These are phyloP conservation scores for Clavaria fumosa DNA, from an alignment of 768 basidiomycete species.

Conservation along the genomic window DNA sequence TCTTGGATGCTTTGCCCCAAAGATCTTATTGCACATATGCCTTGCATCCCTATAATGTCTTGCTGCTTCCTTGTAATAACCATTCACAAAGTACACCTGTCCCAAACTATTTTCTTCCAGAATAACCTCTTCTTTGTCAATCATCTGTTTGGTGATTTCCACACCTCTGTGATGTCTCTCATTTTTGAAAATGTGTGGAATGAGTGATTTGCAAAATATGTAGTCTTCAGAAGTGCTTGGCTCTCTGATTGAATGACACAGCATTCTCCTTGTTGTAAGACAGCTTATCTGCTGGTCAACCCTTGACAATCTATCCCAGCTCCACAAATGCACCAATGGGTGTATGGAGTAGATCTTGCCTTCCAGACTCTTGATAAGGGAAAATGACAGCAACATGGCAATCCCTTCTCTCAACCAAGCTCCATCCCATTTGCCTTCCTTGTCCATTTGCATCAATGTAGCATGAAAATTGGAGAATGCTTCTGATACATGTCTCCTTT, in stretches of 20 bases:
- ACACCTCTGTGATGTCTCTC: not conserved
- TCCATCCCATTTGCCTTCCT: not conserved
- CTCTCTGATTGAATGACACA: not conserved
- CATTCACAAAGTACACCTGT: not conserved
- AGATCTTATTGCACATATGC: too few relatives aligned
- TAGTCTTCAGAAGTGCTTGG: not conserved
- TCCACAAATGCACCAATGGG: not conserved
- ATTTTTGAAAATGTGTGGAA: not conserved
- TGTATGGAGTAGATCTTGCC: not conserved
- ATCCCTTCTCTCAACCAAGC: not conserved
- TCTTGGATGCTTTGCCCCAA: too few relatives aligned
- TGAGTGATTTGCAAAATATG: not conserved
- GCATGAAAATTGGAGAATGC: not conserved
- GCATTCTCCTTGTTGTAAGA: not conserved
- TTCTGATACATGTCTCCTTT: too few relatives aligned
- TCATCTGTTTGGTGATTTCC: not conserved
- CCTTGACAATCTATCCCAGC: not conserved
- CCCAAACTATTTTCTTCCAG: not conserved
- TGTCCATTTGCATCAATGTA: not conserved
- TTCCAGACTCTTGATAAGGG: not conserved
- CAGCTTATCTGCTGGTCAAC: not conserved
- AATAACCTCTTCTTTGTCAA: not conserved
- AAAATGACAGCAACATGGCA: not conserved
- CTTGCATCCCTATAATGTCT: too few relatives aligned
- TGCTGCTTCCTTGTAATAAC: not conserved